Evolutionary conservation across 2,329 filamentous ascomycete species (phyloP), one percentile per base, ranked within the genome.

Genomic region (Macrophomina phaseolina): DNA sequence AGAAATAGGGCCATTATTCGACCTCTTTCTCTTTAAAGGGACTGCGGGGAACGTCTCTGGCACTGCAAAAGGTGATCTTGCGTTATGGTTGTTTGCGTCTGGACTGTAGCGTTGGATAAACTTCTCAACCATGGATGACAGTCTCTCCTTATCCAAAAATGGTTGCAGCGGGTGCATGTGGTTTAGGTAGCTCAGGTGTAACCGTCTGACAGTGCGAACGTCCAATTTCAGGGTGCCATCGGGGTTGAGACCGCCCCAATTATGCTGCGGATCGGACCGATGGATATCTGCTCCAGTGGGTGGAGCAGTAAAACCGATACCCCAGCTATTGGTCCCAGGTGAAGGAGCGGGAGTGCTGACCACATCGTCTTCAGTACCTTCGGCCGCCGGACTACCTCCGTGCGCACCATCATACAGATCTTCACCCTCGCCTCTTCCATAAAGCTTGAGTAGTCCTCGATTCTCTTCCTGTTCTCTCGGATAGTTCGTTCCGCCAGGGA

Each of bases 381-480:
- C 71, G 45, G 78, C 78, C 79, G 80, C 70, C 76, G 82, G 55
- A 74, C 74, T 52, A 75, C 64, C 64, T n/a, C 64, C 64, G 11
- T 80, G 79, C 6, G 77, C 75, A 62, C 79, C 81, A 30, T 86
- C 82, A 52, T 86, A 85, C 30, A 83, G 81, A 71, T 90, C 89
- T 32, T 85, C 82, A 38, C 91, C 91, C 78, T 96, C 92, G 3
- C 93, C 93, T 68, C 89, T 87, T 0, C 93, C 93, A 77, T 91
- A 93, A 1, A 94, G 82, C 30, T 91, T 87, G 48, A 97, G 82
- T 6, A 91, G 79, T 0, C 93, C 93, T 36, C 93, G 87, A 66
- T 85, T 85, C 73, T 92, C 87, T 76, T 97, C 93, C 63, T 89
- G 83, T 34, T 88, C 84, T 76, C 95, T 91, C 0, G 93, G 92